phyloP scores from a whole-genome alignment of 2,329 filamentous ascomycete species.

The Pyrenophora graminea region DNA sequence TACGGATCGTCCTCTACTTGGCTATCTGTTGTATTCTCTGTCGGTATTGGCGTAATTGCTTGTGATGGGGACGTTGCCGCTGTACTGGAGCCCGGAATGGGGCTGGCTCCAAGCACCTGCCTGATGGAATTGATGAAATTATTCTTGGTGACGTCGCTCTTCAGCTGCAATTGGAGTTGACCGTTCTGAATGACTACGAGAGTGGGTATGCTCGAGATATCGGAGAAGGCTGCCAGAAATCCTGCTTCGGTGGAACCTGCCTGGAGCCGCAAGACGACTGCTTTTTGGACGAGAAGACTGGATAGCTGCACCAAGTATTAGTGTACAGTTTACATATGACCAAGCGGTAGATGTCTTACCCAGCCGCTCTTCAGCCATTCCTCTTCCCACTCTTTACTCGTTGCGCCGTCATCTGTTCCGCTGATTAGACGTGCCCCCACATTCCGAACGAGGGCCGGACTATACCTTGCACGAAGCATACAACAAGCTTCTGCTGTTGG shows the following conservation, averaged over 20 bases:
- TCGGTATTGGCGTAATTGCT: conserved; percentile 12
- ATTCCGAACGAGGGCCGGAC: conserved; percentile 9
- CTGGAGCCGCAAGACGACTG: conserved; percentile 71
- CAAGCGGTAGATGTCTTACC: conserved; percentile 26
- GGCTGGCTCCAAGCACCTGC: conserved; percentile 41
- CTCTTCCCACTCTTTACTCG: conserved; percentile 73
- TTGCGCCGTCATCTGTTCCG: conserved; percentile 66
- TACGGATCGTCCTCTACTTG: conserved; percentile 14
- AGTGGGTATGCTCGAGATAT: conserved; percentile 76
- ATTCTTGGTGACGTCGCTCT: conserved; percentile 64
- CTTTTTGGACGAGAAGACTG: conserved; percentile 61
- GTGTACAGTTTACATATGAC: neutral
- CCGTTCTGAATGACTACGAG: conserved; percentile 82
- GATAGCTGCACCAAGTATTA: conserved; percentile 38
- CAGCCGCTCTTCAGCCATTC: conserved; percentile 60
- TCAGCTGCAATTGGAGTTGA: conserved; percentile 75
- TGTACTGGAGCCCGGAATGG: conserved; percentile 32
- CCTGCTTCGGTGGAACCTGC: conserved; percentile 79
- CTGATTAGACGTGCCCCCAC: conserved; percentile 14
- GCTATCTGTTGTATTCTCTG: neutral
- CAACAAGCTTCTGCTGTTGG: conserved; percentile 73
- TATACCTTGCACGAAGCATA: conserved; percentile 81
- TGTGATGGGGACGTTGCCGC: conserved; percentile 16
- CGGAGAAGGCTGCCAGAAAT: conserved; percentile 81
- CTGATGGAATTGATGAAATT: conserved; percentile 66